Base-by-base conservation (phyloP, 805 yeast genomes). In the Hanseniaspora nectarophila region DNA sequence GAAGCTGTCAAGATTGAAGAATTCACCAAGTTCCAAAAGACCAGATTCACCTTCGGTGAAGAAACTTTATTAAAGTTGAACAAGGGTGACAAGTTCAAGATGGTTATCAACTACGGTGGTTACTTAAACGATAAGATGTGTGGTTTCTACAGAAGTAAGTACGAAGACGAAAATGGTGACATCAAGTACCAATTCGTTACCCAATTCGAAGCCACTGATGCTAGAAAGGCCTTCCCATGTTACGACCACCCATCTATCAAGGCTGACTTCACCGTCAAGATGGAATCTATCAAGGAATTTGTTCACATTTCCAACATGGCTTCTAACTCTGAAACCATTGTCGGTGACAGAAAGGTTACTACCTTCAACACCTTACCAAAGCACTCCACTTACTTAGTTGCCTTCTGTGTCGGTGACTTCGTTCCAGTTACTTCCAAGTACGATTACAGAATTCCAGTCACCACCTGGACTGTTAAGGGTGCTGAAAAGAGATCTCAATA, bases 131-230 rank as follows among this genome's bases (percentile, higher is more conserved):
- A 81, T 61, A 78, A 82, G 61, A 82, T 84, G 90, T 84, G 85
- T 51, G 90, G 90, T 40, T 84, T 83, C 68, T 84, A 83, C 71
- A 74, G 85, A 60, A 81, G 87, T 16, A 68, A 78, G 39, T 83
- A 82, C 65, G 64, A 63, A 56, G 74, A 72, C 54, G 73, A 72
- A 57, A 73, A 81, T 56, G 84, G 86, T 20, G 71, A 72, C 54
- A 79, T 78, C 32, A 81, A 80, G 61, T 80, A 81, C 64, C 73
- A 84, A 74, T 85, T 87, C 42, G 80, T 89, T 43, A 83, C 94
- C 42, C 95, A 85, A 67, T 81, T 85, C 78, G 94, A 85, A 68
- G 80, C 92, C 23, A 82, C 90, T 20, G 92, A 84, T 62, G 85
- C 90, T 59, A 78, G 95, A 60, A 75, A 86, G 60, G 92, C 92